Percentiles rank a stretch among this genome's conserved stretches.
Conservation (phyloP, 768 basidiomycete species). For the Chlorophyllum brunneum region DNA sequence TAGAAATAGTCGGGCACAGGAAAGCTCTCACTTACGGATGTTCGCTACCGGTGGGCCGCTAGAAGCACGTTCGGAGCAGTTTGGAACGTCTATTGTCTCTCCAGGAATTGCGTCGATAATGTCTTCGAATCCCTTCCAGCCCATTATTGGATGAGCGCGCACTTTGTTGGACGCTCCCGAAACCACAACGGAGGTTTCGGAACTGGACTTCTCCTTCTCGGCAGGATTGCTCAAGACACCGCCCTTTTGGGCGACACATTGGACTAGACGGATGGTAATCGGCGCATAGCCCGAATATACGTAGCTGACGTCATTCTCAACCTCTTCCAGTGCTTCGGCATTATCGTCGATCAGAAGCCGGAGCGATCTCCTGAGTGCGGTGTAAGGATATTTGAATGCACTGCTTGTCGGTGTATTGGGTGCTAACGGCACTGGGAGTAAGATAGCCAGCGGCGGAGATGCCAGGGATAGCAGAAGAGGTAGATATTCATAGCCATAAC, state of each 20-base stretch:
- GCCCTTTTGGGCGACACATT: conserved; percentile 90
- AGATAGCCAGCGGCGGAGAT: conserved; percentile 60
- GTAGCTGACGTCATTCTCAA: conserved; percentile 93
- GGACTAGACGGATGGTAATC: conserved; percentile 85
- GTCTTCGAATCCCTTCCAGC: conserved; percentile 98
- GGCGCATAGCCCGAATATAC: conserved; percentile 98
- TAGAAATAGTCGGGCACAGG: conserved; percentile 16
- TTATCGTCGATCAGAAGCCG: conserved; percentile 91
- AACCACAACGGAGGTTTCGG: conserved; percentile 33
- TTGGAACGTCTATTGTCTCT: conserved; percentile 74
- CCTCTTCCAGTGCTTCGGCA: conserved; percentile 69
- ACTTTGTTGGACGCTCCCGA: conserved; percentile 46
- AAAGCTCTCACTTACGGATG: conserved; percentile 20
- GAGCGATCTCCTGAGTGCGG: conserved; percentile 72
- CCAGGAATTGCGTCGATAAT: conserved; percentile 80
- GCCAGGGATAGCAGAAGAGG: conserved; percentile 65
- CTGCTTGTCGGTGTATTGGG: conserved; percentile 37
- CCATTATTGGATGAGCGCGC: conserved; percentile 87
- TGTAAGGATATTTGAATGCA: conserved; percentile 65
- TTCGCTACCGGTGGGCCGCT: conserved; percentile 6
- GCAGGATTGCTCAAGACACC: conserved; percentile 81
- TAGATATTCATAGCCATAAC: conserved; percentile 73
- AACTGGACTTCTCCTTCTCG: conserved; percentile 45
- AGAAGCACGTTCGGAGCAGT: conserved; percentile 16
- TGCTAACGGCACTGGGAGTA: conserved; percentile 68